A percentile compares a stretch with the other conserved stretches of the same genome.
These are phyloP conservation scores for Aspergillus sp. DNA, from an alignment of 2,329 filamentous ascomycete species.

Conservation along the genomic window DNA sequence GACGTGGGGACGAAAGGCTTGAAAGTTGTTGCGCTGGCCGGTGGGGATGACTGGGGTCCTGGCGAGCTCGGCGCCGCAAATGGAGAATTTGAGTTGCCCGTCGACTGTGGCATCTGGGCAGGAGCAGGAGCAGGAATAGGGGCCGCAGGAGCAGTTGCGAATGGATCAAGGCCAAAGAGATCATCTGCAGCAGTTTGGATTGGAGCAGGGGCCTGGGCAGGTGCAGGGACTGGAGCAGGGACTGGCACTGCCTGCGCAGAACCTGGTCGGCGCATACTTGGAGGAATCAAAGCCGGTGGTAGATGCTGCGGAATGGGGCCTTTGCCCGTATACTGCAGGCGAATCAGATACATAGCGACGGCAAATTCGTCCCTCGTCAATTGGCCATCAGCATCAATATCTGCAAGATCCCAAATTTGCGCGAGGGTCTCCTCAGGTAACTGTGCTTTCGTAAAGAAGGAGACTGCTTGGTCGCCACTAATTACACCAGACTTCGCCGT, in stretches of 20 bases:
- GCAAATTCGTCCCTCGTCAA: slow-evolving; percentile 89
- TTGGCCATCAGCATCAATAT: slow-evolving; percentile 86
- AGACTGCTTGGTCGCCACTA: slow-evolving; percentile 89
- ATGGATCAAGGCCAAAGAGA: slow-evolving; percentile 85
- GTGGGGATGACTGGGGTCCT: slow-evolving; percentile 41
- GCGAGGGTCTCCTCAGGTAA: slow-evolving; percentile 85
- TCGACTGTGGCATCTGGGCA: slow-evolving; percentile 63
- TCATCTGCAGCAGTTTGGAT: slow-evolving; percentile 88
- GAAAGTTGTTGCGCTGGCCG: slow-evolving; percentile 57
- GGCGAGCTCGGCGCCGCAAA: slow-evolving; percentile 57
- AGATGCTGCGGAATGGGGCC: slow-evolving; percentile 73
- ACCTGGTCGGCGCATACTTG: slow-evolving; percentile 68
- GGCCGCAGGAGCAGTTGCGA: slow-evolving; percentile 50
- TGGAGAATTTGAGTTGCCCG: slow-evolving; percentile 66
- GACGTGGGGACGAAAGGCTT: slow-evolving; percentile 93
- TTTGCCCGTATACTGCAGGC: slow-evolving; percentile 77
- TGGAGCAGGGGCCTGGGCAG: slow-evolving; percentile 52
- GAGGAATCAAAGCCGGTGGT: slow-evolving; percentile 79
- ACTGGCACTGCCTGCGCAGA: slow-evolving; percentile 41
- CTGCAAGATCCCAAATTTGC: slow-evolving; percentile 95
- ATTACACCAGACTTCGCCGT: slow-evolving; percentile 78
- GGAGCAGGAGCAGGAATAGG: slow-evolving; percentile 57
- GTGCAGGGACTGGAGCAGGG: slow-evolving; percentile 38
- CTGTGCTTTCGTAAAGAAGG: slow-evolving; percentile 89
- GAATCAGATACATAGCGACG: slow-evolving; percentile 95